Percentiles rank a stretch among this genome's conserved stretches.
These are phyloP conservation scores for Piromyces finnis DNA, from an alignment of 192 early-diverging fungal genomes.

Conservation along the genomic window DNA sequence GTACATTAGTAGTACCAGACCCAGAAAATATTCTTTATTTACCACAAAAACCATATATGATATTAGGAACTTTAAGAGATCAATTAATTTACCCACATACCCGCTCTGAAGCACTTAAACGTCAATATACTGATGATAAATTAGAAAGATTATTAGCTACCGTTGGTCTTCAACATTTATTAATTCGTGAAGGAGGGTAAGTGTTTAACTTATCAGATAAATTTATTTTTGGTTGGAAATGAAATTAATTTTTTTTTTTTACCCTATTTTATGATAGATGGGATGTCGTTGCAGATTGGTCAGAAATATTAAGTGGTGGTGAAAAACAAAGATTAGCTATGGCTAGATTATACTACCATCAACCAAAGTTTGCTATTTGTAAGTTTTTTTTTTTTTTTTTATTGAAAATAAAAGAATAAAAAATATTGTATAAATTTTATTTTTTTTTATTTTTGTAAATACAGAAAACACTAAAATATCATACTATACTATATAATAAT, in stretches of 20 bases:
- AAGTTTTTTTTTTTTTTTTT: neutral
- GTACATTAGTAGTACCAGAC: conserved; percentile 52
- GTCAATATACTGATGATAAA: conserved; percentile 55
- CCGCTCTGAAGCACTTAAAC: conserved; percentile 51
- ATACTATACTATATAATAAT: too few relatives aligned
- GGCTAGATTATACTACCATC: conserved; percentile 94
- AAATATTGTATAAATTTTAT: too few relatives aligned
- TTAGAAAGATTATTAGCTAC: conserved; percentile 60
- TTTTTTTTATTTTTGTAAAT: neutral
- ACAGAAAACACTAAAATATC: conserved; percentile 4
- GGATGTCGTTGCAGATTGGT: conserved; percentile 37
- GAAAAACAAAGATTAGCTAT: conserved; percentile 86
- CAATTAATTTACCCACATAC: conserved; percentile 92
- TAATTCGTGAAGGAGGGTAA: conserved; percentile 78
- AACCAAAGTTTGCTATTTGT: conserved; percentile 72
- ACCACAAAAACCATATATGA: conserved; percentile 94
- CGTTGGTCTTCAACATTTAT: conserved; percentile 66
- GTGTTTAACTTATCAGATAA: too few relatives aligned
- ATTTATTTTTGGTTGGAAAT: too few relatives aligned
- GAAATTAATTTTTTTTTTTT: too few relatives aligned
- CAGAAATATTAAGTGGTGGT: conserved; percentile 85
- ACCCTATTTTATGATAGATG: too few relatives aligned
- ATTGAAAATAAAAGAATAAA: too few relatives aligned
- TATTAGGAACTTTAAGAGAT: conserved; percentile 83
- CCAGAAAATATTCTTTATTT: conserved; percentile 90